These are phyloP conservation scores for Jatropha curcas DNA, from an alignment of 345 rosid genomes.

Conservation along the genomic window DNA sequence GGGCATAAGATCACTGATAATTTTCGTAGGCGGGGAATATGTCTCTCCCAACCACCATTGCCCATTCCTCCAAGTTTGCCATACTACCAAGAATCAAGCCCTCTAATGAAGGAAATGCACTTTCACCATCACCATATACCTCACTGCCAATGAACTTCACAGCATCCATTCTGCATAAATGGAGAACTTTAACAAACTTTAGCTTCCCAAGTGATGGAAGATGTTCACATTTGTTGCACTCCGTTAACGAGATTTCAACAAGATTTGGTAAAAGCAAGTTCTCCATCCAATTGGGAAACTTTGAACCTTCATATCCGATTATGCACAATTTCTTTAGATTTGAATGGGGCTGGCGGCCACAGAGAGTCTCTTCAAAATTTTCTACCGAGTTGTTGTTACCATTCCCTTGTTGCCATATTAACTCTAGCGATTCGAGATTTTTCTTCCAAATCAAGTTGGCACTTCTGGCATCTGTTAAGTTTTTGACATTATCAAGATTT, in stretches of 20 bases:
- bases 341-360: slow-evolving; percentile 1
- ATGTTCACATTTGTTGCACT: neutral
- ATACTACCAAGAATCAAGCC: neutral
- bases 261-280: neutral
- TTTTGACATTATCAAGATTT: neutral
- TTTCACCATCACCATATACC: neutral
- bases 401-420: slow-evolving; percentile 6
- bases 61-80: slow-evolving; percentile 1
- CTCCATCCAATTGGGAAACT: slow-evolving; percentile 14
- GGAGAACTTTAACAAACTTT: neutral
- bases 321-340: neutral
- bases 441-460: neutral
- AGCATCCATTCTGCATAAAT: neutral
- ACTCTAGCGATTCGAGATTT: neutral
- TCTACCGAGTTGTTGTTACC: neutral
- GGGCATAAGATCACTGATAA: neutral
- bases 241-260: neutral
- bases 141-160: neutral
- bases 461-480: neutral
- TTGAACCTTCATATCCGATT: neutral
- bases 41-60: neutral
- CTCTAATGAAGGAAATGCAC: slow-evolving; percentile 4
- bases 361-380: neutral
- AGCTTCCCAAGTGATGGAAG: slow-evolving; percentile 16
- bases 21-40: neutral